Evolutionary conservation across 2,329 filamentous ascomycete genomes (phyloP), one percentile per base, ranked within the genome.

Genomic region (Nemania bipapillata): DNA sequence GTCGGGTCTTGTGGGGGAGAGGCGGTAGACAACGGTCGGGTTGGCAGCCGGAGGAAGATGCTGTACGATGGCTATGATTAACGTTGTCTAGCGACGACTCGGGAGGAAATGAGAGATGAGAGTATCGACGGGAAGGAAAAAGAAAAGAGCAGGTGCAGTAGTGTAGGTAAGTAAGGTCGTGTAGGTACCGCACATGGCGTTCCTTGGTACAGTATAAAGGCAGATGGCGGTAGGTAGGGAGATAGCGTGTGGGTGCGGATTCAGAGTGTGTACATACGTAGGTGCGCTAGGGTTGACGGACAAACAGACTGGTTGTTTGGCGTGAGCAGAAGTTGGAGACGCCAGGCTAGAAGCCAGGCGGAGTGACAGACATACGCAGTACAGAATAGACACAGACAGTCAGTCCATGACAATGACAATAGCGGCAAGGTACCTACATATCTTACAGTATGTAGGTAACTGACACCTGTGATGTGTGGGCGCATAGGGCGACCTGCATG

Each of bases 11-110:
- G 71, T 70, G 73, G 71, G 69, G 73, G 71, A 70, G 70, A 70
- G 65, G 58, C n/a, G 63, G 64, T n/a, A 66, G 66, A 65, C 68
- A 72, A 74, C 72, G 71, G 71, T 74, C 73, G 72, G 73, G 70
- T 50, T 65, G 61, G 71, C 69, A 71, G 73, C 71, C 69, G 56
- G 66, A 60, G 56, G 62, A 58, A 58, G 59, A 65, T 58, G 71
- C 72, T 70, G 73, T 74, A 67, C 71, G 71, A 73, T 71, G 67
- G 63, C 66, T 70, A 63, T 49, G 66, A 70, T 54, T 66, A 32
- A 56, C 54, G 71, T 66, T 68, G 65, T 68, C 68, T 55, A 64
- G 66, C 63, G 70, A 73, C 68, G 65, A 68, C 60, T 67, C 68
- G 68, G 55, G 66, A 66, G 53, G 61, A 72, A 58, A 66, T 60